Conservation (phyloP, 192 early-diverging fungal species). For the Backusella parvicylindrica region DNA sequence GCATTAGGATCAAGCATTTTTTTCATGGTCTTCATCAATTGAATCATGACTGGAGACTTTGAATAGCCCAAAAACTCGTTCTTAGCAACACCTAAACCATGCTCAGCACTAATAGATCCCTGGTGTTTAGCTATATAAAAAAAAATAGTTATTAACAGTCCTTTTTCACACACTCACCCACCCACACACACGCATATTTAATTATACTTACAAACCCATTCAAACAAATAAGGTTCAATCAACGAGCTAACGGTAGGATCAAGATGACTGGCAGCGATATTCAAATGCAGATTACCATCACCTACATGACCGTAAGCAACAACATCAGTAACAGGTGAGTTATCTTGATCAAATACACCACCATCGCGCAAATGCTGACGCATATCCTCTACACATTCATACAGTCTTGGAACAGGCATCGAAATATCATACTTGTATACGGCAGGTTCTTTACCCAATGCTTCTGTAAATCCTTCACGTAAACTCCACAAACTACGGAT, state of each 20-base stretch:
- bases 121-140: slow-evolving; percentile 30
- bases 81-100: slow-evolving; percentile 73
- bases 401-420: slow-evolving; percentile 83
- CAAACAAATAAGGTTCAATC: slow-evolving; percentile 92
- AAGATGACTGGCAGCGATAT: slow-evolving; percentile 72
- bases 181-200: background rate
- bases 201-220: slow-evolving; percentile 66
- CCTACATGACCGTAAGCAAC: slow-evolving; percentile 97
- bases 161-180: too few relatives aligned
- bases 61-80: slow-evolving; percentile 75
- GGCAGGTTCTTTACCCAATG: slow-evolving; percentile 79
- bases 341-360: slow-evolving; percentile 54
- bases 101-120: slow-evolving; percentile 40
- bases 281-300: slow-evolving; percentile 97
- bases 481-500: slow-evolving; percentile 81
- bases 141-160: background rate
- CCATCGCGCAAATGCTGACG: slow-evolving; percentile 54
- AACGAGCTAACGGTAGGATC: slow-evolving; percentile 57
- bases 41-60: slow-evolving; percentile 79
- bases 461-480: slow-evolving; percentile 94
- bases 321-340: slow-evolving; percentile 63
- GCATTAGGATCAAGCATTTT: slow-evolving; percentile 86
- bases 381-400: slow-evolving; percentile 82
- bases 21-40: slow-evolving; percentile 86
- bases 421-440: slow-evolving; percentile 97